Evolutionary conservation across 2,329 filamentous ascomycete species (phyloP).

Genomic region (Pseudopyricularia javanii): DNA sequence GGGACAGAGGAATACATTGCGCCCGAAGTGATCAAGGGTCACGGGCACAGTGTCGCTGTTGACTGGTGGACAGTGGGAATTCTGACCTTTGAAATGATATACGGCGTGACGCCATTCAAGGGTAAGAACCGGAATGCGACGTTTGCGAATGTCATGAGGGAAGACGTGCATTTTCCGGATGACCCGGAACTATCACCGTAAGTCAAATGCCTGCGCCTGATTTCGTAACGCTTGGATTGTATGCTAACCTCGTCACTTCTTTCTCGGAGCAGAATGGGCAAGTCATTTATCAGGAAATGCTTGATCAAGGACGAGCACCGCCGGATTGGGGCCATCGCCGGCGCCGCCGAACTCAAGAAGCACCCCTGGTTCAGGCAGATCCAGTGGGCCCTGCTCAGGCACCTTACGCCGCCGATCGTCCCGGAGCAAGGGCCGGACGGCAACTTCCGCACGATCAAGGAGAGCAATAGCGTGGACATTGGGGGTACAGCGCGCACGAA

Average conservation of each 20-base stretch:
- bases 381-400: constrained; percentile 91
- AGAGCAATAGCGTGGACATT: constrained; percentile 89
- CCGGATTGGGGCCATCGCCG: constrained; percentile 82
- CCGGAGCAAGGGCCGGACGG: constrained; percentile 88
- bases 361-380: constrained; percentile 95
- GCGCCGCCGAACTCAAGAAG: constrained; percentile 90
- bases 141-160: constrained; percentile 90
- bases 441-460: constrained; percentile 97
- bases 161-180: constrained; percentile 94
- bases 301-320: constrained; percentile 97
- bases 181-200: constrained; percentile 90
- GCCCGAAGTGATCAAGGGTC: constrained; percentile 96
- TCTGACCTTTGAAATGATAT: constrained; percentile 97
- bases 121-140: constrained; percentile 98
- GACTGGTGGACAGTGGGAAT: constrained; percentile 99
- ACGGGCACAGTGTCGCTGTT: constrained; percentile 93
- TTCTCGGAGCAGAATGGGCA: constrained; percentile 61
- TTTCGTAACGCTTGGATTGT: not conserved
- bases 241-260: not conserved
- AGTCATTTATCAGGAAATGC: constrained; percentile 89
- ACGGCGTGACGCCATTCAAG: constrained; percentile 97
- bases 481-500: constrained; percentile 42
- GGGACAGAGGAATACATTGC: constrained; percentile 99
- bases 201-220: constrained; percentile 21
- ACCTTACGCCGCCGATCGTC: constrained; percentile 96